Percentiles rank a stretch among this genome's conserved stretches.
Evolutionary conservation across 768 basidiomycete genomes (phyloP).

Genomic region (Lentinula sp.): DNA sequence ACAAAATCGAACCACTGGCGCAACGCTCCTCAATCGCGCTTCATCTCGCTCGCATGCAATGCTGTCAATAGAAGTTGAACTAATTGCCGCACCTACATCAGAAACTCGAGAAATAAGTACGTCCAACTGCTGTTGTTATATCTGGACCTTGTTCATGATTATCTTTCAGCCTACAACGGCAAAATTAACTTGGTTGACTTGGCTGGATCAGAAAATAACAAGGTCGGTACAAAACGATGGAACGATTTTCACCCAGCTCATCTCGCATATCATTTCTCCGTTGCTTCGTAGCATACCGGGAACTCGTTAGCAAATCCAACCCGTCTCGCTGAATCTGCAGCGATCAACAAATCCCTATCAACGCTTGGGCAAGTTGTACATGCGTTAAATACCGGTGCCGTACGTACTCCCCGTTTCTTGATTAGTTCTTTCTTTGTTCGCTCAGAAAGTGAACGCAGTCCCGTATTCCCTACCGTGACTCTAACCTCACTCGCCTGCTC

Average conservation of each 20-base stretch:
- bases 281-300: slow-evolving; percentile 56
- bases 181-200: slow-evolving; percentile 87
- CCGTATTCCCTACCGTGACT: slow-evolving; percentile 86
- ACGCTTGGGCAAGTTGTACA: slow-evolving; percentile 86
- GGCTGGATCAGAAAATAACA: slow-evolving; percentile 66
- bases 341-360: slow-evolving; percentile 87
- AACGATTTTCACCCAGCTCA: neutral
- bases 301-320: slow-evolving; percentile 54
- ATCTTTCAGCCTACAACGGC: slow-evolving; percentile 50
- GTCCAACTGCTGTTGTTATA: slow-evolving; percentile 12
- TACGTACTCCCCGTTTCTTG: slow-evolving; percentile 10
- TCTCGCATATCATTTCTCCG: neutral
- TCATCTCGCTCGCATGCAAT: slow-evolving; percentile 90
- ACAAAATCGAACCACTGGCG: slow-evolving; percentile 75
- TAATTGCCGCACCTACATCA: slow-evolving; percentile 35
- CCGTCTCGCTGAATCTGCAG: slow-evolving; percentile 85
- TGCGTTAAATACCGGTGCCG: slow-evolving; percentile 67
- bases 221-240: neutral
- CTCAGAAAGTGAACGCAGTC: slow-evolving; percentile 29
- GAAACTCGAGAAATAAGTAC: slow-evolving; percentile 43
- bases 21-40: slow-evolving; percentile 77
- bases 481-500: slow-evolving; percentile 82
- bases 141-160: neutral
- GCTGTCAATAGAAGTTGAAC: slow-evolving; percentile 63
- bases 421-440: neutral